Evolutionary conservation across 148 eudicot species (phyloP).

Genomic region (Drosera capensis): DNA sequence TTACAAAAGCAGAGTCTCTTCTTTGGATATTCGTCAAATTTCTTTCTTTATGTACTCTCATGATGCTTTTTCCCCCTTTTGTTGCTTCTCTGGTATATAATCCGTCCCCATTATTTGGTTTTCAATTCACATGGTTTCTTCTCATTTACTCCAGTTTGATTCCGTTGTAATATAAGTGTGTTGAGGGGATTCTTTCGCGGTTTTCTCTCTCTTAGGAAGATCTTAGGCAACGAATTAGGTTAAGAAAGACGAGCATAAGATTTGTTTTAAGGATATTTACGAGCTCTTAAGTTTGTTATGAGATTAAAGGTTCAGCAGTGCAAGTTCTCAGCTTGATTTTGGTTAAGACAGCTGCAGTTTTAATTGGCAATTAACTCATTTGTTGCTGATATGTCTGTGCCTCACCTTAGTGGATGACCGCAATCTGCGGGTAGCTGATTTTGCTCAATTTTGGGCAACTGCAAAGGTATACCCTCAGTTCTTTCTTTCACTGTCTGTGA

Average conservation of each 20-base stretch:
- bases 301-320: slow-evolving; percentile 64
- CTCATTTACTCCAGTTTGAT: not conserved
- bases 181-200: not conserved
- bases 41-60: not conserved
- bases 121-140: slow-evolving; percentile 2
- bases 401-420: slow-evolving; percentile 99
- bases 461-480: slow-evolving; percentile 89
- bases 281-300: slow-evolving; percentile 32
- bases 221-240: slow-evolving; percentile 7
- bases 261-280: slow-evolving; percentile 8
- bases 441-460: slow-evolving; percentile 99
- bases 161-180: slow-evolving; percentile 5
- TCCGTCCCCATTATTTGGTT: slow-evolving; percentile 3
- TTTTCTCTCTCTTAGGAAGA: slow-evolving; percentile 4
- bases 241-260: slow-evolving; percentile 5
- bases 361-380: slow-evolving; percentile 92
- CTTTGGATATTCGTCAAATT: not conserved
- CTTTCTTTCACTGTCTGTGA: slow-evolving; percentile 34
- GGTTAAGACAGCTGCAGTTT: slow-evolving; percentile 91
- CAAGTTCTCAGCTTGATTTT: slow-evolving; percentile 72
- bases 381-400: slow-evolving; percentile 97
- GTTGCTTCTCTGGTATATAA: not conserved
- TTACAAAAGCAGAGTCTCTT: slow-evolving; percentile 4
- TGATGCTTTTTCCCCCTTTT: not conserved
- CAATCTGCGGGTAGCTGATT: slow-evolving; percentile 99